These are phyloP conservation scores for Singerocomus inundabilis DNA, from an alignment of 1,284 basidiomycete species.

Conservation along the genomic window DNA sequence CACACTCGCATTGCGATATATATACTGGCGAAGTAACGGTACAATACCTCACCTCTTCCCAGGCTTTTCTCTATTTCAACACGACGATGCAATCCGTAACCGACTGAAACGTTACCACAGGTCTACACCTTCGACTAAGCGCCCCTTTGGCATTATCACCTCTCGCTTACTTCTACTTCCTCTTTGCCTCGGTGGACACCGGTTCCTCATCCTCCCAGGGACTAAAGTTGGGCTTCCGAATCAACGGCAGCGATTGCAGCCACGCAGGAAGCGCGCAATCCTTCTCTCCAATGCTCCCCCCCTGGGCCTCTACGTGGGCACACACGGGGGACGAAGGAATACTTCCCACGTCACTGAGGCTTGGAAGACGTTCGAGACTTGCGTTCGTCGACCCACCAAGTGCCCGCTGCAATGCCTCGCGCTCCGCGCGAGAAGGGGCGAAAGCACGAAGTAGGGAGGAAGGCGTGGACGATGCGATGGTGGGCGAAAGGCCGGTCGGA, in stretches of 20 bases:
- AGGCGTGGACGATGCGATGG: conserved; percentile 39
- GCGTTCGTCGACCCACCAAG: conserved; percentile 65
- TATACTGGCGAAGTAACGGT: conserved; percentile 28
- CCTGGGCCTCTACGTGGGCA: conserved; percentile 37
- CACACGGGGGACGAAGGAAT: conserved; percentile 60
- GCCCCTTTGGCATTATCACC: neutral
- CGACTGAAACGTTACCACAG: conserved; percentile 14
- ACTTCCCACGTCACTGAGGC: conserved; percentile 66
- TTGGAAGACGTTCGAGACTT: conserved; percentile 71
- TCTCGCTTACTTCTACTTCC: conserved; percentile 18
- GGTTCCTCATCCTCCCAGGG: conserved; percentile 65
- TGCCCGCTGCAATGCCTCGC: conserved; percentile 71
- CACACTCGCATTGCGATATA: conserved; percentile 34
- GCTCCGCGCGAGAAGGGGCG: conserved; percentile 78
- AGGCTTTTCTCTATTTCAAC: conserved; percentile 16
- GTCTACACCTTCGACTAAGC: conserved; percentile 4
- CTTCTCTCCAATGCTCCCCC: conserved; percentile 30
- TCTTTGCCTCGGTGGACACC: conserved; percentile 23
- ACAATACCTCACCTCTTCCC: conserved; percentile 22
- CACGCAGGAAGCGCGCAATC: conserved; percentile 46
- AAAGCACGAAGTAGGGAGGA: conserved; percentile 70
- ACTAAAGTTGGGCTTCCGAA: conserved; percentile 59
- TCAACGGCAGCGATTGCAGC: conserved; percentile 52
- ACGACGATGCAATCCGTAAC: conserved; percentile 13
- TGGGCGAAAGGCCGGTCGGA: conserved; percentile 49